These are phyloP conservation scores for Tolypocladium amazonense DNA, from an alignment of 2,329 filamentous ascomycete genomes.

Conservation along the genomic window DNA sequence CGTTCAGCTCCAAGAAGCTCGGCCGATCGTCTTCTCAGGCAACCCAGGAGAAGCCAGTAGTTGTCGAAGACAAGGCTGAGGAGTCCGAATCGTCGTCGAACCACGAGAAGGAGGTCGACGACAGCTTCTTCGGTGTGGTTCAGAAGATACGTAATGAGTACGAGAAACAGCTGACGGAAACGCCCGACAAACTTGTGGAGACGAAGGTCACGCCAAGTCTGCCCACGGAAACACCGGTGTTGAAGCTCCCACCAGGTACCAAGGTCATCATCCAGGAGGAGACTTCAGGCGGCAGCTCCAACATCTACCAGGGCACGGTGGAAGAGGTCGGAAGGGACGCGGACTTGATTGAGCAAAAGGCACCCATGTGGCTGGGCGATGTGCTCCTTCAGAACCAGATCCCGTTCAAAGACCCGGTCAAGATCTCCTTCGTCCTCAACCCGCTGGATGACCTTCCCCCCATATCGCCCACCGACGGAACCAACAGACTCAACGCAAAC, in stretches of 20 bases:
- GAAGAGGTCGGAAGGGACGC: constrained; percentile 65
- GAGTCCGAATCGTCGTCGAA: constrained; percentile 52
- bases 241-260: constrained; percentile 59
- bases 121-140: constrained; percentile 62
- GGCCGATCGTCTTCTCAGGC: constrained; percentile 51
- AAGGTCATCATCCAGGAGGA: constrained; percentile 62
- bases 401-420: constrained; percentile 82
- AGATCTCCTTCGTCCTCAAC: constrained; percentile 88
- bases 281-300: constrained; percentile 57
- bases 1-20: constrained; percentile 77
- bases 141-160: constrained; percentile 66
- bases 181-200: constrained; percentile 43
- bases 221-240: constrained; percentile 62
- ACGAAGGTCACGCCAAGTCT: constrained; percentile 58
- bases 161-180: constrained; percentile 52
- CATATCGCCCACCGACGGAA: constrained; percentile 66
- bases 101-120: constrained; percentile 64
- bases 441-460: constrained; percentile 66
- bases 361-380: constrained; percentile 87
- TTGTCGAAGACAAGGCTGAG: constrained; percentile 67
- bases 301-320: constrained; percentile 86
- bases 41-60: constrained; percentile 59
- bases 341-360: constrained; percentile 74
- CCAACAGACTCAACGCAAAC: constrained; percentile 89
- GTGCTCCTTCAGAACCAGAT: constrained; percentile 74